phyloP scores from a whole-genome alignment of 306 rosid species.

The Castanospermum australe region DNA sequence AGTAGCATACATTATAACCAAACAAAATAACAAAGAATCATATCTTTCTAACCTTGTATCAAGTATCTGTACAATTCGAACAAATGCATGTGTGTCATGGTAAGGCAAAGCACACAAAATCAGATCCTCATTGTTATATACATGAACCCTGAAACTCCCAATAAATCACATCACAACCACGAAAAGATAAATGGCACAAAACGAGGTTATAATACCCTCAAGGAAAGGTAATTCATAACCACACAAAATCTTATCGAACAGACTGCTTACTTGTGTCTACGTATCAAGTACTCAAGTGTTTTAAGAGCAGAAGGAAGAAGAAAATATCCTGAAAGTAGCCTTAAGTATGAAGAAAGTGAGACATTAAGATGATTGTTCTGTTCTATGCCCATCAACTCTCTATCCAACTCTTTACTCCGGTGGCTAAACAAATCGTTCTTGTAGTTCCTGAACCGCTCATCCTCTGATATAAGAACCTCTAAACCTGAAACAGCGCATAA shows the following conservation, averaged over 20 bases:
- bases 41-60: slow-evolving; percentile 58
- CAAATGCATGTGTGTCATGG: slow-evolving; percentile 87
- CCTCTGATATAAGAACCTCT: slow-evolving; percentile 69
- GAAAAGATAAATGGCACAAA: background rate
- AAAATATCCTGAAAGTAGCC: slow-evolving; percentile 62
- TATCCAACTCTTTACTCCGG: slow-evolving; percentile 65
- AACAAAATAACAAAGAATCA: slow-evolving; percentile 6
- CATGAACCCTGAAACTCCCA: slow-evolving; percentile 65
- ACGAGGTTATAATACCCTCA: background rate
- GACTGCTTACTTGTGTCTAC: slow-evolving; percentile 73
- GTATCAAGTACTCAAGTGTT: slow-evolving; percentile 89
- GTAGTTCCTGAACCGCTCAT: slow-evolving; percentile 65
- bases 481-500: slow-evolving; percentile 54
- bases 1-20: background rate
- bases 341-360: slow-evolving; percentile 61
- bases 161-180: slow-evolving; percentile 13
- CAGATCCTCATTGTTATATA: slow-evolving; percentile 70
- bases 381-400: slow-evolving; percentile 69
- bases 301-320: slow-evolving; percentile 57
- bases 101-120: slow-evolving; percentile 76
- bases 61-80: slow-evolving; percentile 70
- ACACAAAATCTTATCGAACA: background rate
- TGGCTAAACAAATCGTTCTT: slow-evolving; percentile 71
- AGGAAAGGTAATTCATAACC: background rate
- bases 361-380: slow-evolving; percentile 62